Percentiles rank a stretch among this genome's conserved stretches.
These are phyloP conservation scores for Ottelia alismoides DNA, from an alignment of 106 monocot genomes.

Conservation along the genomic window DNA sequence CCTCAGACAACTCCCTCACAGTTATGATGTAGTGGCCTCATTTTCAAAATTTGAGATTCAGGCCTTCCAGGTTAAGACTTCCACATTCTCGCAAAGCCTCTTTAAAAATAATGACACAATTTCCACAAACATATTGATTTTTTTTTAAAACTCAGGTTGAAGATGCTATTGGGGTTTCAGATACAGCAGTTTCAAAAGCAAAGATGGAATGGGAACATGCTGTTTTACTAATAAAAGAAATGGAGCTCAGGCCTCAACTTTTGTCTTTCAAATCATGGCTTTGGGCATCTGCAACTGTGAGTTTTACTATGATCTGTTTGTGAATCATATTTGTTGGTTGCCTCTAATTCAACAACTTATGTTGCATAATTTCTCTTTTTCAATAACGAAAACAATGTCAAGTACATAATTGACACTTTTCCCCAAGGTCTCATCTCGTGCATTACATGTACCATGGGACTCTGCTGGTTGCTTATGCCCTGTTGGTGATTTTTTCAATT, in stretches of 20 bases:
- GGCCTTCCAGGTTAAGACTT: constrained; percentile 52
- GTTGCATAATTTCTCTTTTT: no score
- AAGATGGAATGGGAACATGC: constrained; percentile 66
- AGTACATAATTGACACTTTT: no score
- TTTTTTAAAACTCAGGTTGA: constrained; percentile 55
- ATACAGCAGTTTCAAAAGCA: constrained; percentile 39
- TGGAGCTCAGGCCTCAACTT: constrained; percentile 52
- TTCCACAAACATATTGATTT: background rate
- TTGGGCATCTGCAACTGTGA: constrained; percentile 89
- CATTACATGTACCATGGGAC: constrained; percentile 93
- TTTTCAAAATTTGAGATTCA: constrained; percentile 50
- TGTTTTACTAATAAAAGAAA: constrained; percentile 40
- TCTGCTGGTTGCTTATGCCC: constrained; percentile 89
- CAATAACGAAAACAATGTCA: no score
- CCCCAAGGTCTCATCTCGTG: constrained; percentile 87
- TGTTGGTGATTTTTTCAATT: constrained; percentile 94
- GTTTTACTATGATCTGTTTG: constrained; percentile 2
- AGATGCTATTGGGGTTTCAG: constrained; percentile 64
- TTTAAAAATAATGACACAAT: background rate
- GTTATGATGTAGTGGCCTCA: constrained; percentile 48
- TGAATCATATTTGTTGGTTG: no score
- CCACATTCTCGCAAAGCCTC: background rate
- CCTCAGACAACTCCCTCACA: constrained; percentile 50
- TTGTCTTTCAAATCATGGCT: constrained; percentile 66
- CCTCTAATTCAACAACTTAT: no score